phyloP scores from a whole-genome alignment of 768 basidiomycete species.

The Myochromella boudieri region DNA sequence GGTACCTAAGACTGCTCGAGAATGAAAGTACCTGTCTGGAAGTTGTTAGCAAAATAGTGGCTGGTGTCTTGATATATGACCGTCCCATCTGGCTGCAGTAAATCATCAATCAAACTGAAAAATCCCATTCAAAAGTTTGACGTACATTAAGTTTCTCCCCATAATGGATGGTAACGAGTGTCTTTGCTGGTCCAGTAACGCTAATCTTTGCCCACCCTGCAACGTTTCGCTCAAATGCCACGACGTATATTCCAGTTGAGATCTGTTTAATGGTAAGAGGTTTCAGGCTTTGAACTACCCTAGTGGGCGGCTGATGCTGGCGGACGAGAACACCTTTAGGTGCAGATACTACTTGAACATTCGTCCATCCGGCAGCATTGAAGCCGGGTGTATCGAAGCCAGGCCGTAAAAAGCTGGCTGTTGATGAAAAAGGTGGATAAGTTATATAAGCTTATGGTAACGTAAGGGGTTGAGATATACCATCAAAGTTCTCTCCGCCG shows the following conservation, averaged over 20 bases:
- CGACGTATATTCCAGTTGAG: constrained; percentile 22
- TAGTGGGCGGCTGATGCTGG: constrained; percentile 24
- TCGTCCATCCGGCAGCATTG: constrained; percentile 19
- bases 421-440: not conserved
- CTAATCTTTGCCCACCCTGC: constrained; percentile 27
- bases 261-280: constrained; percentile 25
- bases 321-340: constrained; percentile 23
- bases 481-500: constrained; percentile 30
- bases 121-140: not conserved
- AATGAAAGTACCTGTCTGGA: constrained; percentile 18
- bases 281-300: constrained; percentile 19
- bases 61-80: constrained; percentile 13
- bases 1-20: not conserved
- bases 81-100: constrained; percentile 10
- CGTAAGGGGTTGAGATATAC: constrained; percentile 11
- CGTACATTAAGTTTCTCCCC: constrained; percentile 28
- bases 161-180: constrained; percentile 27
- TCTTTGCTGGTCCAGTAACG: constrained; percentile 23
- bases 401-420: constrained; percentile 23
- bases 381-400: constrained; percentile 21
- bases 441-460: not conserved
- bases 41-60: constrained; percentile 25
- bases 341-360: constrained; percentile 17
- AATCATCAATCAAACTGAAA: not conserved
- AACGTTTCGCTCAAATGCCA: constrained; percentile 25